A percentile compares a stretch with the other conserved stretches of the same genome.
These are phyloP conservation scores for Cutaneotrichosporon sp. DNA, from an alignment of 1,284 basidiomycete genomes.

Conservation along the genomic window DNA sequence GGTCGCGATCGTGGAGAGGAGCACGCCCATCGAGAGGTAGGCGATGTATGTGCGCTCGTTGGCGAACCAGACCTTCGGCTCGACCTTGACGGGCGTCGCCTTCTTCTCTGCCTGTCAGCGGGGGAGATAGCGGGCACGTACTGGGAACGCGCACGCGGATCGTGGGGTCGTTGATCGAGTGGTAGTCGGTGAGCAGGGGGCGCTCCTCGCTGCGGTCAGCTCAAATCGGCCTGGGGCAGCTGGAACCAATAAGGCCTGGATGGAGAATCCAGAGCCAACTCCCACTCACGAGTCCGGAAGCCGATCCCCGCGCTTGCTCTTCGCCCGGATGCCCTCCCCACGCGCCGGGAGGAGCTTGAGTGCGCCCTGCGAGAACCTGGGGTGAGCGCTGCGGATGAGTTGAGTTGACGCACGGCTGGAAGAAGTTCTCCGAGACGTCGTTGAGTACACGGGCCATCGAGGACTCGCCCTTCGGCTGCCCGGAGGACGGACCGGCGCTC, in stretches of 20 bases:
- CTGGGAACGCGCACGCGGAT: conserved; percentile 46
- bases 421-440: conserved; percentile 44
- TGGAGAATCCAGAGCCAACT: too few relatives aligned
- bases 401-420: conserved; percentile 45
- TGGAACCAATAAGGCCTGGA: too few relatives aligned
- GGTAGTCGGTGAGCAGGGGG: conserved; percentile 47
- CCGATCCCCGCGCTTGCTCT: conserved; percentile 49
- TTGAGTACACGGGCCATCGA: conserved; percentile 24
- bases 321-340: conserved; percentile 40
- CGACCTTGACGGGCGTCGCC: conserved; percentile 84
- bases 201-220: conserved; percentile 28
- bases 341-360: conserved; percentile 43
- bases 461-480: conserved; percentile 14
- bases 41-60: conserved; percentile 96
- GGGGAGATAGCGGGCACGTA: too few relatives aligned
- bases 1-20: conserved; percentile 81
- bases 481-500: background rate
- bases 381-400: too few relatives aligned
- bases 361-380: conserved; percentile 48
- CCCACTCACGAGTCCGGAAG: conserved; percentile 51
- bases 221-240: too few relatives aligned
- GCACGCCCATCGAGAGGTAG: conserved; percentile 81
- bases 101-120: conserved; percentile 64
- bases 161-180: conserved; percentile 48
- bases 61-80: conserved; percentile 98